Base-by-base conservation (phyloP, 257 asterid species). In the Catharanthus roseus region DNA sequence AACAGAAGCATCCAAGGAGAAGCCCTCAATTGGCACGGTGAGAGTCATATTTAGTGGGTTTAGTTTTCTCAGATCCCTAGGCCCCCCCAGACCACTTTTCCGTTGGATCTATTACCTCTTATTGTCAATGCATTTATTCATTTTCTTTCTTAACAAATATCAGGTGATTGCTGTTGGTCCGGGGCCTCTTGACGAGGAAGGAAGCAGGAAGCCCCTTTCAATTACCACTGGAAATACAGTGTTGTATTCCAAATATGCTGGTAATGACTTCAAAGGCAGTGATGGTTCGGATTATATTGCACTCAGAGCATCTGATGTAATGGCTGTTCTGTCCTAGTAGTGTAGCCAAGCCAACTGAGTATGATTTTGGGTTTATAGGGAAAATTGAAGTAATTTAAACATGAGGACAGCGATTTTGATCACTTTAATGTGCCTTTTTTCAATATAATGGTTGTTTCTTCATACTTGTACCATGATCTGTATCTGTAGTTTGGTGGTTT, bases 131-230 rank as follows among this genome's bases (percentile, higher is more conserved):
- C 19, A 23, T 42, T 13, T n/a, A 68, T 70, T 68, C 45, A 2
- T 5, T 31, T 51, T 28, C 2, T 10, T 53, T 42, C n/a, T 39
- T 23, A 13, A n/a, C 28, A 15, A 64, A 65, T 33, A 55, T 31
- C 84, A 92, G 98, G 92, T 92, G 42, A 60, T 92, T 74, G 95
- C 97, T 7, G 96, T 84, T 10, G 98, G 98, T 8, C 96, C 98
- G 10, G 98, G 98, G 58, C 81, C 88, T 10, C 82, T 90, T 12
- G 95, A 93, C 5, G 92, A 89, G 68, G 98, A 90, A 51, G 98
- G 98, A 34, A 85, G 81, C 42, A 85, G 98, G 85, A 90, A 85
- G 77, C 77, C 92, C 16, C 75, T 87, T 39, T 55, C 97, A 19
- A 80, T 93, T 63, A 81, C 90, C 60, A 74, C 95, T 0, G 96